Evolutionary conservation across 2,329 filamentous ascomycete species (phyloP).

Genomic region (Colletotrichum chlorophyti): DNA sequence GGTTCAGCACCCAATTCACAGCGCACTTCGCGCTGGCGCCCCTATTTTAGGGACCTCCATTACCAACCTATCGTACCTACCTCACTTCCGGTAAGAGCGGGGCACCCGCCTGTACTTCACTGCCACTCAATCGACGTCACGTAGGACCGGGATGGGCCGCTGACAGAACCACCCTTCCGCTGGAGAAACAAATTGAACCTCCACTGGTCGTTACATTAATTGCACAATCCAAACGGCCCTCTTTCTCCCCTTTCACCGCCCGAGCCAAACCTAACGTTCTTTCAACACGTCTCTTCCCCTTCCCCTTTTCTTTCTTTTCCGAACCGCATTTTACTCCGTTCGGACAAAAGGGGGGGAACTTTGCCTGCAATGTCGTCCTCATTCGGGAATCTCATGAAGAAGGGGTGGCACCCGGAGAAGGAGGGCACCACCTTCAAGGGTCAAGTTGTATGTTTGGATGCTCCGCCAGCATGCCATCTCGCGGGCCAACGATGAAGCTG

Average conservation of each 20-base stretch:
- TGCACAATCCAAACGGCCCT: constrained; percentile 6
- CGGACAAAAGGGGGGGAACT: too few species aligned
- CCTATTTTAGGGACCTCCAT: constrained; percentile 10
- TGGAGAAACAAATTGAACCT: constrained; percentile 16
- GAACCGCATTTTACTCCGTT: too few species aligned
- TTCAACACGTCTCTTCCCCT: too few species aligned
- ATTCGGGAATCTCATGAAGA: constrained; percentile 56
- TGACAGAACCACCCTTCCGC: constrained; percentile 24
- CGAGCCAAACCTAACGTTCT: not conserved
- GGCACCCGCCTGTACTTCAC: constrained; percentile 1
- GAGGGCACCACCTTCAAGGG: constrained; percentile 46
- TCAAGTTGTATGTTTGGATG: constrained; percentile 57
- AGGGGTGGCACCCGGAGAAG: constrained; percentile 61
- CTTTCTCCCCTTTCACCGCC: constrained; percentile 16
- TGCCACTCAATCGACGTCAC: constrained; percentile 26
- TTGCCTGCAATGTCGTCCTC: constrained; percentile 46
- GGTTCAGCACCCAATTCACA: not conserved
- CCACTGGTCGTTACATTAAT: constrained; percentile 18
- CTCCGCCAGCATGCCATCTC: too few species aligned
- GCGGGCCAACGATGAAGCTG: too few species aligned
- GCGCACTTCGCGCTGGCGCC: not conserved
- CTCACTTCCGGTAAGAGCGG: constrained; percentile 1
- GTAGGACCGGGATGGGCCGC: constrained; percentile 20
- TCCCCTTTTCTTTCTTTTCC: not conserved
- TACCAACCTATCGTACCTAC: too few species aligned